A percentile compares a stretch with the other conserved stretches of the same genome.
These are phyloP conservation scores for Ziziphus jujuba DNA, from an alignment of 306 rosid species.

Conservation along the genomic window DNA sequence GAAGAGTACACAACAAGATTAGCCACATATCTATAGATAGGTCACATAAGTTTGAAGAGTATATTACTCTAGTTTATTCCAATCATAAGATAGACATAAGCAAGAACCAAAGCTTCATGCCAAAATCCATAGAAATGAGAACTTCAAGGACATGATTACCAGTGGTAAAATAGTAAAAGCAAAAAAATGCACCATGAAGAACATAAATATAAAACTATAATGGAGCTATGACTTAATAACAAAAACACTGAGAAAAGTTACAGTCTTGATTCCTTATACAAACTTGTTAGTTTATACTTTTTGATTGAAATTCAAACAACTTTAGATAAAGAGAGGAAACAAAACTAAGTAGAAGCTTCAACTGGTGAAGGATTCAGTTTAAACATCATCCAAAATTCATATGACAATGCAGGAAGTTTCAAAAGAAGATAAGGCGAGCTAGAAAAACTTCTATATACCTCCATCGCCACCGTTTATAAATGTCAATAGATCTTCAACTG, in stretches of 20 bases:
- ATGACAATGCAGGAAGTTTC: slow-evolving; percentile 6
- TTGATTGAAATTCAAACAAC: too few species aligned
- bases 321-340: slow-evolving; percentile 5
- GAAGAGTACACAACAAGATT: slow-evolving; percentile 1
- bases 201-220: background rate
- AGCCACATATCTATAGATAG: background rate
- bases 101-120: background rate
- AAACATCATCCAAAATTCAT: slow-evolving; percentile 2
- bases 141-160: background rate
- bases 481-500: slow-evolving; percentile 86
- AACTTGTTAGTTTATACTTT: too few species aligned
- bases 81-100: background rate
- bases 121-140: background rate
- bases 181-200: background rate
- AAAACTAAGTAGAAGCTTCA: slow-evolving; percentile 7
- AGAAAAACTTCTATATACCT: slow-evolving; percentile 41
- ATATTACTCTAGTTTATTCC: background rate
- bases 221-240: background rate
- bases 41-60: background rate
- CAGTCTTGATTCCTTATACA: too few species aligned
- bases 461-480: slow-evolving; percentile 74
- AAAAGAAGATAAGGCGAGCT: slow-evolving; percentile 10
- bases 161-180: background rate
- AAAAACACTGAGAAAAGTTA: too few species aligned
- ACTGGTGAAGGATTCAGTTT: background rate